A percentile compares a stretch with the other conserved stretches of the same genome.
Evolutionary conservation across 805 yeast genomes (phyloP).

Genomic region (Sungouiozyma ichnusensis): DNA sequence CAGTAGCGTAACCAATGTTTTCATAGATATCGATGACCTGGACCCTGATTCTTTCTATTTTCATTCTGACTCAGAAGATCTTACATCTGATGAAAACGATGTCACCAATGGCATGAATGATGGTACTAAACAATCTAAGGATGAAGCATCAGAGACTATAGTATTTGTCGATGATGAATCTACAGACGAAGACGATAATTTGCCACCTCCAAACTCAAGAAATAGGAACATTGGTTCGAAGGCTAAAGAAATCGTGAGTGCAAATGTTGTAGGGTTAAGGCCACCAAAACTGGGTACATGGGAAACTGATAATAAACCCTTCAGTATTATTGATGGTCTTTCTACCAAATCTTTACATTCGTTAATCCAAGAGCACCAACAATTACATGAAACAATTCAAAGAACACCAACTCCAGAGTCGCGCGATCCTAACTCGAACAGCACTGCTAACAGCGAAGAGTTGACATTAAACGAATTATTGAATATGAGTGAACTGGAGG

Average conservation of each 20-base stretch:
- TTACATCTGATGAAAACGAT: slow-evolving; percentile 26
- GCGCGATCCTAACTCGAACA: slow-evolving; percentile 1
- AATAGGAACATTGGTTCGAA: slow-evolving; percentile 56
- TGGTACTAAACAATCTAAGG: slow-evolving; percentile 9
- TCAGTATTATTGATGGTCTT: slow-evolving; percentile 89
- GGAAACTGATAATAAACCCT: slow-evolving; percentile 76
- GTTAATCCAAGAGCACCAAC: slow-evolving; percentile 28
- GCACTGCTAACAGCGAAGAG: slow-evolving; percentile 14
- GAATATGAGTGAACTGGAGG: slow-evolving; percentile 81
- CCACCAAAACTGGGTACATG: slow-evolving; percentile 93
- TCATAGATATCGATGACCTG: slow-evolving; percentile 30
- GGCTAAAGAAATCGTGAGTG: slow-evolving; percentile 85
- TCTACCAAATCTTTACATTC: slow-evolving; percentile 76
- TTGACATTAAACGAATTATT: slow-evolving; percentile 68
- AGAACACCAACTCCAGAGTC: slow-evolving; percentile 17
- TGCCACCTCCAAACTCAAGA: slow-evolving; percentile 57
- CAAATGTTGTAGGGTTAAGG: slow-evolving; percentile 71
- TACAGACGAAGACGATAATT: slow-evolving; percentile 82
- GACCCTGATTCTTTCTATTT: slow-evolving; percentile 30
- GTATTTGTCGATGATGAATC: slow-evolving; percentile 66
- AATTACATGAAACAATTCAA: slow-evolving; percentile 16
- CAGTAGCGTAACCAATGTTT: slow-evolving; percentile 32
- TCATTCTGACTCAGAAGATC: slow-evolving; percentile 37
- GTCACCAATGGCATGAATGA: slow-evolving; percentile 3
- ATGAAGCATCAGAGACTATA: slow-evolving; percentile 28